phyloP scores from a whole-genome alignment of 257 asterid genomes.

The Solanum peruvianum region DNA sequence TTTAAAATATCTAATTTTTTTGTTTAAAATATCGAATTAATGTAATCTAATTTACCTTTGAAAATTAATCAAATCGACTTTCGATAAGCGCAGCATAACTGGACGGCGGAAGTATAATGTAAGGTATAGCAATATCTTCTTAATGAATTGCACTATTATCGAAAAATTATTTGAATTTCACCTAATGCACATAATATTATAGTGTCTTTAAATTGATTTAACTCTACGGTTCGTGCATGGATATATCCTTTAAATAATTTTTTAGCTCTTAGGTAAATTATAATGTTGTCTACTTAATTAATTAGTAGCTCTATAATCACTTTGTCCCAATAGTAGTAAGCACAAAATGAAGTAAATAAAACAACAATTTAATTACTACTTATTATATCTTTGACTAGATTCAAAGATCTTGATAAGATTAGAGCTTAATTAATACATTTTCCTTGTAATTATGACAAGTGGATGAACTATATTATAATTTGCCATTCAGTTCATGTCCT shows the following conservation, averaged over 20 bases:
- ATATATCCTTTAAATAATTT: too few species aligned
- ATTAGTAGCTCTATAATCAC: background rate
- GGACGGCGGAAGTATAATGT: too few species aligned
- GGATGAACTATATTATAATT: background rate
- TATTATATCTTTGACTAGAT: background rate
- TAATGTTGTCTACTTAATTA: background rate
- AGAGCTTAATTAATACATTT: background rate
- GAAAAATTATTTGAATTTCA: background rate
- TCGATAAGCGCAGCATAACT: too few species aligned
- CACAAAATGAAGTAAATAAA: background rate
- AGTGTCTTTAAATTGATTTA: too few species aligned
- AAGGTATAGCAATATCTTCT: background rate
- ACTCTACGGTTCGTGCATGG: too few species aligned
- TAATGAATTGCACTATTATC: background rate
- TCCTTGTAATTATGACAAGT: background rate
- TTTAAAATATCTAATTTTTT: too few species aligned
- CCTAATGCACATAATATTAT: background rate
- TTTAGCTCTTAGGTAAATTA: background rate
- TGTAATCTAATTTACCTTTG: too few species aligned
- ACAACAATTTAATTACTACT: background rate
- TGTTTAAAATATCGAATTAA: too few species aligned
- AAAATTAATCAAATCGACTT: too few species aligned
- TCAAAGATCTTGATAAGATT: background rate
- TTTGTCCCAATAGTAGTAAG: background rate
- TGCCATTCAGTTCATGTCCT: background rate